Percentiles rank a stretch among this genome's conserved stretches.
Conservation (phyloP, 306 rosid genomes). For the Argentina anserina region DNA sequence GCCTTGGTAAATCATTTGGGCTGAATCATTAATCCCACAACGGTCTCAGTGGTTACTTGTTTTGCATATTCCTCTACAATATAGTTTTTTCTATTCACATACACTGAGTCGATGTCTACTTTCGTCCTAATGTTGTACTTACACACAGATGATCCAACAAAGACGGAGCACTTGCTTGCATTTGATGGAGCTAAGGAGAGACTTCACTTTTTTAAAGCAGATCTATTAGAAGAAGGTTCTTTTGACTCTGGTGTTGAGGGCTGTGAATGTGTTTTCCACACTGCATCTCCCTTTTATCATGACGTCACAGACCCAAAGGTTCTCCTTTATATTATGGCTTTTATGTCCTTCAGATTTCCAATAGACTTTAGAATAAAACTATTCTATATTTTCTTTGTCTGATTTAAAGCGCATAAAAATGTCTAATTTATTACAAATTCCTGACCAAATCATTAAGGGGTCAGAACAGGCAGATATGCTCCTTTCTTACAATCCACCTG, state of each 20-base stretch:
- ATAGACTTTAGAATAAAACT: neutral
- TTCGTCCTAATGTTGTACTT: neutral
- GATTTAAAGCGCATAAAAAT: neutral
- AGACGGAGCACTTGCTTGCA: constrained; percentile 27
- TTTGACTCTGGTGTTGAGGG: constrained; percentile 37
- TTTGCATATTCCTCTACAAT: neutral
- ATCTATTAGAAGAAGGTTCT: constrained; percentile 40
- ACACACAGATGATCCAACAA: constrained; percentile 28
- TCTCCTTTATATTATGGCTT: neutral
- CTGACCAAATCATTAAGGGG: neutral
- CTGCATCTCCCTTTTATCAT: constrained; percentile 39
- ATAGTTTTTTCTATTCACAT: neutral
- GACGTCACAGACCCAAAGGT: constrained; percentile 41
- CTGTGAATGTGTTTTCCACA: constrained; percentile 40
- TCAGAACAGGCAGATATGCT: neutral
- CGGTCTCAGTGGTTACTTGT: neutral
- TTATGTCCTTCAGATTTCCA: neutral
- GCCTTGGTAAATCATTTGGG: neutral
- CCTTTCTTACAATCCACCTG: neutral
- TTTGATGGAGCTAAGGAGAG: constrained; percentile 48
- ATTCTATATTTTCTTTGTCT: neutral
- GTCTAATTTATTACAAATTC: neutral
- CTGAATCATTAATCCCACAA: neutral
- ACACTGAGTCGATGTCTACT: neutral
- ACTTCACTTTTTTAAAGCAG: constrained; percentile 38